A percentile compares a stretch with the other conserved stretches of the same genome.
These are phyloP conservation scores for Leishmania guyanensis DNA, from an alignment of 208 protist genomes.

Conservation along the genomic window DNA sequence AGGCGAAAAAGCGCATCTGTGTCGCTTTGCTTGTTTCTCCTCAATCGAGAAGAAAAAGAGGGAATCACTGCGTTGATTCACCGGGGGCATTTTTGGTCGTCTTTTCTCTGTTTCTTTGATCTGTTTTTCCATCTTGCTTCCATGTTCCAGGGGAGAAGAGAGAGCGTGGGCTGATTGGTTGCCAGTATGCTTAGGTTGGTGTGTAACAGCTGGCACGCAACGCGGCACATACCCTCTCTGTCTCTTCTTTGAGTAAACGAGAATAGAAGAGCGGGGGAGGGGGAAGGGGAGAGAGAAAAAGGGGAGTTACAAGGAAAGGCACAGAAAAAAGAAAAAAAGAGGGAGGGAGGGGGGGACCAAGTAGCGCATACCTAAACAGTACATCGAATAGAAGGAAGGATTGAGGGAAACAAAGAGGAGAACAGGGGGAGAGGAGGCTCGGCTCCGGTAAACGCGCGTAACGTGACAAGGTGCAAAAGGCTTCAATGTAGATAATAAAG, in stretches of 20 bases:
- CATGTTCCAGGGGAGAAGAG: neutral
- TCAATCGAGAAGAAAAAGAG: neutral
- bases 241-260: neutral
- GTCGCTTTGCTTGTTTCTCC: neutral
- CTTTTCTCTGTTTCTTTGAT: neutral
- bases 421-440: neutral
- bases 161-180: neutral
- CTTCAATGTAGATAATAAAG: slow-evolving; percentile 14
- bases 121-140: neutral
- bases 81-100: neutral
- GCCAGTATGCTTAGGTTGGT: neutral
- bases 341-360: neutral
- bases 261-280: neutral
- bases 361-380: slow-evolving; percentile 6
- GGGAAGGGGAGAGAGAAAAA: neutral
- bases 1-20: neutral
- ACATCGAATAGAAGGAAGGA: slow-evolving; percentile 12
- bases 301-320: neutral
- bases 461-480: slow-evolving; percentile 1
- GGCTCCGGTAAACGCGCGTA: neutral
- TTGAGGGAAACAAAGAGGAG: neutral
- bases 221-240: neutral
- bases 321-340: slow-evolving; percentile 20
- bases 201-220: neutral
- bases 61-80: neutral